Base-by-base conservation (phyloP, 129 eudicot genomes). In the Pseudognaphalium luteoalbum region DNA sequence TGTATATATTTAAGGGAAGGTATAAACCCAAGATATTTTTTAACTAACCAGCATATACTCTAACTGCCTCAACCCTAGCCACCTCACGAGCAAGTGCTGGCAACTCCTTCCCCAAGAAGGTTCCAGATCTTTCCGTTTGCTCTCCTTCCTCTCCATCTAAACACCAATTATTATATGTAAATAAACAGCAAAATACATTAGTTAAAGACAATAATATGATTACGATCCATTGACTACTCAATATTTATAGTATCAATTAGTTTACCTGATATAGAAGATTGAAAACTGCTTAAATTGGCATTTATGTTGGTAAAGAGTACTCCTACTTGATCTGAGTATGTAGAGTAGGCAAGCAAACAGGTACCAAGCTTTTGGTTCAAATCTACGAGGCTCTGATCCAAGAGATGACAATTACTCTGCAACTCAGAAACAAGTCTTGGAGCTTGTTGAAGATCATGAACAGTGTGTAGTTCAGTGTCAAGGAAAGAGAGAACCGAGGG, bases 51-150 rank as follows among this genome's bases (percentile, higher is more conserved):
- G 96, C 97, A 73, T 94, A 91, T n/a, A 58, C 79, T 76, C 98
- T 84, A 80, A 91, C 97, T 7, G 96, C 82, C 84, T 94, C 96
- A 70, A 94, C 93, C 88, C 97, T 83, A 29, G 97, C 97, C 68
- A 94, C 98, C 75, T 94, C 96, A 88, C 92, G 88, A 22, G 98
- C 98, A 78, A 94, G 86, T 19, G 93, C 82, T 15, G 86, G 91
- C 54, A 94, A 85, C 84, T 93, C 98, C 86, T 93, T 90, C 74
- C 86, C 92, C 86, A 88, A 80, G 17, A 85, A 74, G 68, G 81
- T 71, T 65, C 81, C 84, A 34, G 97, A 88, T 75, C 81, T 80
- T 60, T 80, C 88, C 85, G 61, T 66, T 59, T 35, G 64, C 71
- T 75, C 71, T 17, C 70, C 79, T 57, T 72, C 67, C 62, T 68